Evolutionary conservation across 805 yeast species (phyloP).

Genomic region (Starmerella sp.): DNA sequence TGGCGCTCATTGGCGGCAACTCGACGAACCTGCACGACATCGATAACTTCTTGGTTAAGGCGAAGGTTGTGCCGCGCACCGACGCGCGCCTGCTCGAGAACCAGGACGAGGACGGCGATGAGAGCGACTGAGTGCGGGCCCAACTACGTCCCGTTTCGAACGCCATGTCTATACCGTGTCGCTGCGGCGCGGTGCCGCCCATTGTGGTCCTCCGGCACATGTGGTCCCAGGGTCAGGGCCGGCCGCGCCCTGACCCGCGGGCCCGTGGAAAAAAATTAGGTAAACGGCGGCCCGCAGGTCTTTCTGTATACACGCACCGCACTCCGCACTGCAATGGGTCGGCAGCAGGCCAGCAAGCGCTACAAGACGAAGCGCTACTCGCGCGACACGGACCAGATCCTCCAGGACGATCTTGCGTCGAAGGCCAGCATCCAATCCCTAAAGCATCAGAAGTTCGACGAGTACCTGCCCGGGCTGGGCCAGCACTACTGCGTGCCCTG

Average conservation of each 20-base stretch:
- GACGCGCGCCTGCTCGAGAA: slow-evolving; percentile 55
- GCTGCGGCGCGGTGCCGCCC: not conserved
- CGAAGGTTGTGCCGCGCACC: slow-evolving; percentile 50
- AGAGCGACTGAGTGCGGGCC: not conserved
- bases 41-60: slow-evolving; percentile 57
- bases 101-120: slow-evolving; percentile 27
- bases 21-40: slow-evolving; percentile 57
- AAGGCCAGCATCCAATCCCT: slow-evolving; percentile 52
- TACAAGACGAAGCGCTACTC: slow-evolving; percentile 57
- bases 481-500: slow-evolving; percentile 92
- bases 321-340: slow-evolving; percentile 10
- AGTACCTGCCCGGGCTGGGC: slow-evolving; percentile 85
- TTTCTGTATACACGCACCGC: not conserved
- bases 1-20: slow-evolving; percentile 75
- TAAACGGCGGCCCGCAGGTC: not conserved
- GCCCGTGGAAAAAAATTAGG: slow-evolving; percentile 2
- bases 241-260: not conserved
- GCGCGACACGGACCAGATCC: slow-evolving; percentile 64
- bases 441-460: slow-evolving; percentile 70
- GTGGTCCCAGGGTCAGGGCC: not conserved
- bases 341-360: slow-evolving; percentile 31
- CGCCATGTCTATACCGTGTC: not conserved
- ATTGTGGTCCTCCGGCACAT: not conserved
- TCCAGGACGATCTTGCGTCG: slow-evolving; percentile 55
- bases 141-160: not conserved